Evolutionary conservation across 352 stramenopile species (phyloP).

Genomic region (Pythium sukuiense): DNA sequence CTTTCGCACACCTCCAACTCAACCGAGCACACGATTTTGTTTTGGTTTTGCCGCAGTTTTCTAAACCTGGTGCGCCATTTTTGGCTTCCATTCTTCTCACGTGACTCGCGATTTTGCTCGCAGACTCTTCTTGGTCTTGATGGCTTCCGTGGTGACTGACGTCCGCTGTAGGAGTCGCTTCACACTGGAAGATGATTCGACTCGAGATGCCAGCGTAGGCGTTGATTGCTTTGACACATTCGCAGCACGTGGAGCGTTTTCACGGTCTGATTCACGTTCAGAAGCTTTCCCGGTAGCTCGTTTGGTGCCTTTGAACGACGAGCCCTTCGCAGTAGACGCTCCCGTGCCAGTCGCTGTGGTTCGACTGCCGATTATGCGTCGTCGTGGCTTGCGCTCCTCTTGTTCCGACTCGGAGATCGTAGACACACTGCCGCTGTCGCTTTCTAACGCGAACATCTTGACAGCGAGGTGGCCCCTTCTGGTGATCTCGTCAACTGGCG

Average conservation of each 20-base stretch:
- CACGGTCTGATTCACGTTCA: constrained; percentile 3
- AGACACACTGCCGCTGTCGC: constrained; percentile 9
- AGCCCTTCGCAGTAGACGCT: not conserved
- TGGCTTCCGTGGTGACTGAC: not conserved
- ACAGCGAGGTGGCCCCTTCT: not conserved
- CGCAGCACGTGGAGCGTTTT: constrained; percentile 8
- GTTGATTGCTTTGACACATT: not conserved
- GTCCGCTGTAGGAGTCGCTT: not conserved
- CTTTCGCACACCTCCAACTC: not conserved
- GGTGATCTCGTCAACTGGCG: constrained; percentile 4
- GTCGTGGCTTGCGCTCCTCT: not conserved
- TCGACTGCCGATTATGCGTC: not conserved
- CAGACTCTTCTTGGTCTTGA: constrained; percentile 12
- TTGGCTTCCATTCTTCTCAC: not conserved
- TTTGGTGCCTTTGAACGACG: not conserved
- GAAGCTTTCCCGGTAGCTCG: not conserved
- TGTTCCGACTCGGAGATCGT: constrained; percentile 25
- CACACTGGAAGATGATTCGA: not conserved
- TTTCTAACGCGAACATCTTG: constrained; percentile 1
- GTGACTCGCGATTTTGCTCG: not conserved
- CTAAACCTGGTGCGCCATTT: not conserved
- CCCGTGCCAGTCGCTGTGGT: too few species aligned
- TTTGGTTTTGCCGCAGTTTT: not conserved
- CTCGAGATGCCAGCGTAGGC: not conserved
- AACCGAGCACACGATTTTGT: not conserved